Evolutionary conservation across 1,284 basidiomycete genomes (phyloP).

Genomic region (Chondrostereum purpureum): DNA sequence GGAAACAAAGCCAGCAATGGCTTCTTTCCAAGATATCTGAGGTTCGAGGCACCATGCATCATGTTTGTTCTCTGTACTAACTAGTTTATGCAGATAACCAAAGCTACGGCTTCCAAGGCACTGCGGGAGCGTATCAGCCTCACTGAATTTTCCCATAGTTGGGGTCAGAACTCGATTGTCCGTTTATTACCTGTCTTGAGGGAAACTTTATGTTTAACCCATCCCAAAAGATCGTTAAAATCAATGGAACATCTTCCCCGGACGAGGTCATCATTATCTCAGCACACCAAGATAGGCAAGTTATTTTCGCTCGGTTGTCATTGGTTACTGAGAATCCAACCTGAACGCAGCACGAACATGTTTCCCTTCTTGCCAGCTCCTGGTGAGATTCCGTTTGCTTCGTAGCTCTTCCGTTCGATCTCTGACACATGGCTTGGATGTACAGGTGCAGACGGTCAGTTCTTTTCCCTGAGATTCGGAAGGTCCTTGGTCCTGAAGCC

Average conservation of each 20-base stretch:
- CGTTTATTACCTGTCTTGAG: slow-evolving; percentile 19
- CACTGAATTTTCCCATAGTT: slow-evolving; percentile 80
- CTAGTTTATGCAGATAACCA: too few relatives aligned
- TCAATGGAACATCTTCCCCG: slow-evolving; percentile 63
- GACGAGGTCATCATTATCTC: slow-evolving; percentile 63
- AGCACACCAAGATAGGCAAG: slow-evolving; percentile 86
- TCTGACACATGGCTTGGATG: slow-evolving; percentile 24
- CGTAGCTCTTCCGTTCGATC: slow-evolving; percentile 7
- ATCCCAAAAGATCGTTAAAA: slow-evolving; percentile 52
- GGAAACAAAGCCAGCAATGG: slow-evolving; percentile 80
- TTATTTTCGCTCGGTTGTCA: slow-evolving; percentile 4
- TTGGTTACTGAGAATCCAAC: slow-evolving; percentile 7
- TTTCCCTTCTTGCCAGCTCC: slow-evolving; percentile 88
- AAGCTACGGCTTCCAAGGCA: slow-evolving; percentile 46
- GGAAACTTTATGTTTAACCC: slow-evolving; percentile 13
- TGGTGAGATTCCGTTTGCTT: slow-evolving; percentile 37
- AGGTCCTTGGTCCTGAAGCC: slow-evolving; percentile 5
- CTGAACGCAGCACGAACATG: slow-evolving; percentile 60
- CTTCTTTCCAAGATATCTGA: slow-evolving; percentile 66
- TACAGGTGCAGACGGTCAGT: slow-evolving; percentile 71
- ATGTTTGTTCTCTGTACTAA: too few relatives aligned
- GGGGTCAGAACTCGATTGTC: slow-evolving; percentile 90
- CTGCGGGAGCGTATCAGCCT: slow-evolving; percentile 58
- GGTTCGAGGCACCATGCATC: slow-evolving; percentile 46
- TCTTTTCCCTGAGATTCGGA: neutral